Conservation (phyloP, 2,329 filamentous ascomycete genomes). For the Pestalotiopsis sp. region DNA sequence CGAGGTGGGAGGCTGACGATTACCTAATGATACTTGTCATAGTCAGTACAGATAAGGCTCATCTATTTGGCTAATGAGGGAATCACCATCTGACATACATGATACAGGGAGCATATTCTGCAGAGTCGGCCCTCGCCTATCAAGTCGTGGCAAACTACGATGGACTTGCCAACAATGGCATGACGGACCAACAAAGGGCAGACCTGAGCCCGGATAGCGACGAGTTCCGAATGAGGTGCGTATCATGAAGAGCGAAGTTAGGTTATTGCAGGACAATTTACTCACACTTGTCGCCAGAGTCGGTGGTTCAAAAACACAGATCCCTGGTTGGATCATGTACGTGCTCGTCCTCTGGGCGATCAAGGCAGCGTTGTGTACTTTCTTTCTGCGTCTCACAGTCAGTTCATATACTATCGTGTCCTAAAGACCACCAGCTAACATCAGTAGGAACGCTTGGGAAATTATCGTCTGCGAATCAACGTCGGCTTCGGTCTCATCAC, state of each 20-base stretch:
- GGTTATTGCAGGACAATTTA: background rate
- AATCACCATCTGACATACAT: background rate
- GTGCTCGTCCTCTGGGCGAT: slow-evolving; percentile 29
- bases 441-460: background rate
- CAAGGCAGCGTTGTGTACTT: slow-evolving; percentile 32
- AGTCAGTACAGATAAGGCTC: background rate
- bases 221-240: background rate
- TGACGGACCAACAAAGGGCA: slow-evolving; percentile 31
- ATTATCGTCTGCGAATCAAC: background rate
- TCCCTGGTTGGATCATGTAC: slow-evolving; percentile 31
- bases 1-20: background rate
- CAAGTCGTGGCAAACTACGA: slow-evolving; percentile 28
- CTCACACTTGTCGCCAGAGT: slow-evolving; percentile 25
- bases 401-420: background rate
- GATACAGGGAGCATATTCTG: slow-evolving; percentile 22
- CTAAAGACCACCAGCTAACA: background rate
- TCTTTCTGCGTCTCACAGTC: slow-evolving; percentile 29
- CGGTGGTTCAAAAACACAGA: slow-evolving; percentile 37
- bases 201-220: slow-evolving; percentile 17
- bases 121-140: slow-evolving; percentile 32
- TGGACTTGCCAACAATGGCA: slow-evolving; percentile 36
- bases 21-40: slow-evolving; percentile 3
- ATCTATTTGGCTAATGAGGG: background rate
- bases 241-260: slow-evolving; percentile 14
- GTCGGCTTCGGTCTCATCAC: background rate